A percentile compares a stretch with the other conserved stretches of the same genome.
These are phyloP conservation scores for Colletotrichum cuscutae DNA, from an alignment of 2,329 filamentous ascomycete species.

Conservation along the genomic window DNA sequence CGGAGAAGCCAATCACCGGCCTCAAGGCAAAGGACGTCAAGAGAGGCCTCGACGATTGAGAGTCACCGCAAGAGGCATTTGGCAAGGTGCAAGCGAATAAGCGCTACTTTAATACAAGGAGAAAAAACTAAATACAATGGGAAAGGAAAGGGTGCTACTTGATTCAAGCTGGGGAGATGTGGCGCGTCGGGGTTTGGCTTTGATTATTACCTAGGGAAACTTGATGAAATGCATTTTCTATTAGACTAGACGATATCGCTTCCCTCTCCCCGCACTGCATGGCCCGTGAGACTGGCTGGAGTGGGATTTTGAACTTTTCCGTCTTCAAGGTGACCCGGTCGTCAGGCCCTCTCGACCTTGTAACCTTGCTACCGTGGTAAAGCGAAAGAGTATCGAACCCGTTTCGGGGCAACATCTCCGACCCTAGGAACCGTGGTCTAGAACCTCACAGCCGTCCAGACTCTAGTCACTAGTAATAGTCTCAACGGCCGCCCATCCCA, in stretches of 20 bases:
- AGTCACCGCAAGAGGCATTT: no score
- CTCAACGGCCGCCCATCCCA: neutral
- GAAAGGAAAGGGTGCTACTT: conserved; percentile 20
- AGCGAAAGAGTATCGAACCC: neutral
- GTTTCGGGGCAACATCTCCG: neutral
- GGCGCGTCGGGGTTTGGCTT: conserved; percentile 29
- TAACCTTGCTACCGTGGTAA: neutral
- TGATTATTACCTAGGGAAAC: conserved; percentile 32
- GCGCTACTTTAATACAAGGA: conserved; percentile 3
- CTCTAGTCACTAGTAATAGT: neutral
- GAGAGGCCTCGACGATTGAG: conserved; percentile 53
- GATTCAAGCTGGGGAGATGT: conserved; percentile 1
- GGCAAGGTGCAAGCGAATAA: neutral
- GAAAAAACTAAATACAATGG: conserved; percentile 6
- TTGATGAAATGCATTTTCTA: conserved; percentile 22
- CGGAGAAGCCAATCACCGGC: conserved; percentile 62
- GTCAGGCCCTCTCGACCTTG: neutral
- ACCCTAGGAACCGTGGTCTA: neutral
- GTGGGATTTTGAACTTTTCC: neutral
- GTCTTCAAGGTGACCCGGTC: neutral
- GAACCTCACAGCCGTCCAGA: neutral
- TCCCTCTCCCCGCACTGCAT: neutral
- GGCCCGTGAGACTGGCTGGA: neutral
- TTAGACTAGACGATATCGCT: neutral
- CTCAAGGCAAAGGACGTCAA: conserved; percentile 70